These are phyloP conservation scores for Trichosporon asahii DNA, from an alignment of 1,284 basidiomycete genomes.

Conservation along the genomic window DNA sequence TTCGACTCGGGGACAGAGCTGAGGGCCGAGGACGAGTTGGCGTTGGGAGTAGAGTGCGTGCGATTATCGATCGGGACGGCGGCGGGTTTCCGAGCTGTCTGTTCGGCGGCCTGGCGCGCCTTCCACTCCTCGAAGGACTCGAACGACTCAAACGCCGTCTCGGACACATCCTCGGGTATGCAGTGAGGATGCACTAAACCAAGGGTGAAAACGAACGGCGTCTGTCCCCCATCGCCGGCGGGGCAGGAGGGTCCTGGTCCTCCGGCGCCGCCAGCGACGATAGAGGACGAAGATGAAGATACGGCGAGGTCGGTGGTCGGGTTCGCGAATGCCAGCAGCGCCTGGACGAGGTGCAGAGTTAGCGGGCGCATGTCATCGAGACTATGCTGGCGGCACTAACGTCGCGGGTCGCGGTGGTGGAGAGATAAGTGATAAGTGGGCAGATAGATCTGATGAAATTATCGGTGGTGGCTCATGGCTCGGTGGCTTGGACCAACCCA, in stretches of 20 bases:
- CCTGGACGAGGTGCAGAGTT: slow-evolving; percentile 12
- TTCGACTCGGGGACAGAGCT: background rate
- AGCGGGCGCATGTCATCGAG: slow-evolving; percentile 14
- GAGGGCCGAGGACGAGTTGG: background rate
- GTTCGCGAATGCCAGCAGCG: slow-evolving; percentile 9
- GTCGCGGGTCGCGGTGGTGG: background rate
- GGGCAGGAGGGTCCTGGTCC: background rate
- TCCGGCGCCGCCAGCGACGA: background rate
- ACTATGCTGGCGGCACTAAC: background rate
- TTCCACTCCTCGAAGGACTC: slow-evolving; percentile 92
- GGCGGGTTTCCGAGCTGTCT: slow-evolving; percentile 13
- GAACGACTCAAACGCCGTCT: slow-evolving; percentile 40
- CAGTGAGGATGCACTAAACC: slow-evolving; percentile 1
- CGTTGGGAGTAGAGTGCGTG: background rate
- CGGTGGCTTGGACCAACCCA: background rate
- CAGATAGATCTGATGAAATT: background rate
- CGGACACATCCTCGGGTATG: background rate
- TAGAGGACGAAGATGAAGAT: background rate
- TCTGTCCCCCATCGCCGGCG: background rate
- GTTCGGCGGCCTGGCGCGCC: slow-evolving; percentile 58
- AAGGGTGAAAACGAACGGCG: background rate
- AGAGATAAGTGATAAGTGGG: background rate
- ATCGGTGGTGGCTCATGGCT: background rate
- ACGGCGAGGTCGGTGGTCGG: background rate
- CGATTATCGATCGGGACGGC: background rate